These are phyloP conservation scores for Nakazawaea wickerhamii DNA, from an alignment of 805 yeast species.

Conservation along the genomic window DNA sequence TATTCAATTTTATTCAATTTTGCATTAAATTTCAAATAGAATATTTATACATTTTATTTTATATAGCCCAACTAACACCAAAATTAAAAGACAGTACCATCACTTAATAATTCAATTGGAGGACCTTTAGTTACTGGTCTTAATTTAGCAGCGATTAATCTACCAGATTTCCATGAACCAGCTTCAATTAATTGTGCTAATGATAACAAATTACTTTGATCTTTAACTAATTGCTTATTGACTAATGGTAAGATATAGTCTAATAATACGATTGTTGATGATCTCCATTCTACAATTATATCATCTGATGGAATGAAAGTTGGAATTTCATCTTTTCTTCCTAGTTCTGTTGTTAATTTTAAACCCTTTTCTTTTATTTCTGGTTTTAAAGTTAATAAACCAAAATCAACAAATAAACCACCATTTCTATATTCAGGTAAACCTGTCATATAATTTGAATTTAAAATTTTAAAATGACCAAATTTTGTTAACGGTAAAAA, in stretches of 20 bases:
- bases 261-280: conserved; percentile 50
- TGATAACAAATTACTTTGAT: conserved; percentile 27
- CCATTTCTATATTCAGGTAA: conserved; percentile 63
- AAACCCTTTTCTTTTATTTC: conserved; percentile 34
- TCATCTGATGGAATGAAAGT: conserved; percentile 50
- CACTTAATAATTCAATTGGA: conserved; percentile 56
- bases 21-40: too few species aligned
- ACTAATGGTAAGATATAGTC: conserved; percentile 49
- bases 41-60: too few species aligned
- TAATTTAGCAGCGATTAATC: conserved; percentile 48
- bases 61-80: too few species aligned
- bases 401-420: conserved; percentile 55
- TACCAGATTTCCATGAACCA: conserved; percentile 64
- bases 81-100: conserved; percentile 60
- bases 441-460: conserved; percentile 44
- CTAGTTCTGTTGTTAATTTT: conserved; percentile 26
- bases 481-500: conserved; percentile 44
- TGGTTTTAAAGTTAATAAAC: conserved; percentile 42
- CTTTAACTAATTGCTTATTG: conserved; percentile 36
- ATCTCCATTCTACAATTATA: conserved; percentile 64
- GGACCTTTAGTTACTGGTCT: conserved; percentile 52
- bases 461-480: conserved; percentile 35
- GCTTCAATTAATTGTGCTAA: conserved; percentile 63
- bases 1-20: background rate
- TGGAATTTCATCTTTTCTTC: conserved; percentile 32